These are phyloP conservation scores for Elsinoe batatas DNA, from an alignment of 2,329 filamentous ascomycete genomes.

Conservation along the genomic window DNA sequence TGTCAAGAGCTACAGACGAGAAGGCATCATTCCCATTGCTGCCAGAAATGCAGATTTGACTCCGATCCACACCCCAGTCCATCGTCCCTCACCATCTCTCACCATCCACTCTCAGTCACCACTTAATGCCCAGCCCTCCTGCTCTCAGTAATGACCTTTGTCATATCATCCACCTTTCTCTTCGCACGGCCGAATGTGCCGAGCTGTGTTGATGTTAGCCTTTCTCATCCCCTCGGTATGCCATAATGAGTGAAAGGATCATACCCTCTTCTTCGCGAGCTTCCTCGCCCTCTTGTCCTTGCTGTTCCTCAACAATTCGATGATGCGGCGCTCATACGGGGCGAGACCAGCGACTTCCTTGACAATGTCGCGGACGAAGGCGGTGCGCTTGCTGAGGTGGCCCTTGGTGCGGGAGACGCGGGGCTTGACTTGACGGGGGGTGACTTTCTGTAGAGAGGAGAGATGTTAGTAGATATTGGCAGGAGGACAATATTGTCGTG, in stretches of 20 bases:
- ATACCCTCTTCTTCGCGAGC: conserved; percentile 97
- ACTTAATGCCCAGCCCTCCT: conserved; percentile 65
- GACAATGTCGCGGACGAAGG: conserved; percentile 93
- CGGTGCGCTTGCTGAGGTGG: conserved; percentile 90
- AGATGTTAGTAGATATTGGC: conserved; percentile 14
- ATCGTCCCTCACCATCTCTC: not conserved
- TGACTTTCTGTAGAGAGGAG: conserved; percentile 36
- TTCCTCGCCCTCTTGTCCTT: conserved; percentile 99
- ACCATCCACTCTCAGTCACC: conserved; percentile 4
- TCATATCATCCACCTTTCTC: conserved; percentile 99
- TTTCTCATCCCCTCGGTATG: not conserved
- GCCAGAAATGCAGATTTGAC: conserved; percentile 11
- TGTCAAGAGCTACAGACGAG: conserved; percentile 11
- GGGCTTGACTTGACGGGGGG: conserved; percentile 40
- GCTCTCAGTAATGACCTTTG: conserved; percentile 93
- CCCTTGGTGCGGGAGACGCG: conserved; percentile 69
- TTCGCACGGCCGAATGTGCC: conserved; percentile 98
- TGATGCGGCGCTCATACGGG: conserved; percentile 85
- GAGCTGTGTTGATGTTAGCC: conserved; percentile 49
- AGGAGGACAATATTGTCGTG: not conserved
- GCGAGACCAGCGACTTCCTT: conserved; percentile 79
- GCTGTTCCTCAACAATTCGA: conserved; percentile 97
- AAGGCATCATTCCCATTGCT: conserved; percentile 10
- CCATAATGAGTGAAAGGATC: conserved; percentile 29
- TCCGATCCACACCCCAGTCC: conserved; percentile 9